Evolutionary conservation across 116 monocot genomes (phyloP).

Genomic region (Zostera marina): DNA sequence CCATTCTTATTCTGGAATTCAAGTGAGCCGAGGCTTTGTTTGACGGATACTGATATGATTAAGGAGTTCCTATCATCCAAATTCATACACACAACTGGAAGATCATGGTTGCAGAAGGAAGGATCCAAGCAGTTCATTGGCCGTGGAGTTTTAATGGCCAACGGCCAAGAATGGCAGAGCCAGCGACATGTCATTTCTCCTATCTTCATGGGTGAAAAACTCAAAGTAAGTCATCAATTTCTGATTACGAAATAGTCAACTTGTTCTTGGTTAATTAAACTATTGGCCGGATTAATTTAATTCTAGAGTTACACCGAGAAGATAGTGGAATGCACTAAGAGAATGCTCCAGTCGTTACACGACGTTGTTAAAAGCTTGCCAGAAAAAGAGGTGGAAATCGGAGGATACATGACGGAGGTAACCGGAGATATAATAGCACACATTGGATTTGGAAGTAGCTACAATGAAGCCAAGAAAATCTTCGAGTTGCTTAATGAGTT

Average conservation of each 20-base stretch:
- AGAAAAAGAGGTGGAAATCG: conserved; percentile 57
- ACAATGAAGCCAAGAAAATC: conserved; percentile 57
- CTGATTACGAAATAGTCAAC: too few species aligned
- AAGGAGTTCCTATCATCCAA: conserved; percentile 78
- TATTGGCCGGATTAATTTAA: background rate
- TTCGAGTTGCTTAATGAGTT: conserved; percentile 43
- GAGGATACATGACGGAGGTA: conserved; percentile 49
- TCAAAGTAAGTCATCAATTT: conserved; percentile 31
- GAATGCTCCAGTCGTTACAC: conserved; percentile 23
- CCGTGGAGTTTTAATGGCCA: conserved; percentile 70
- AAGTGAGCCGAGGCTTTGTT: conserved; percentile 81
- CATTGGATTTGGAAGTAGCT: conserved; percentile 73
- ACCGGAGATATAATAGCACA: conserved; percentile 68
- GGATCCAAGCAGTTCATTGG: conserved; percentile 77
- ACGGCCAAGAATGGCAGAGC: conserved; percentile 59
- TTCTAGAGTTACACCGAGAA: conserved; percentile 40
- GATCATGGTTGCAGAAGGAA: conserved; percentile 75
- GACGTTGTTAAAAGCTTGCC: conserved; percentile 10
- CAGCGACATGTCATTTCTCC: conserved; percentile 78
- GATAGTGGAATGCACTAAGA: conserved; percentile 77
- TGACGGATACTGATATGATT: conserved; percentile 67
- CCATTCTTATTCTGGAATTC: conserved; percentile 73
- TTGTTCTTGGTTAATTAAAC: background rate
- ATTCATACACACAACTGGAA: conserved; percentile 34
- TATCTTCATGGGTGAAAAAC: conserved; percentile 71